Evolutionary conservation across 768 basidiomycete genomes (phyloP).

Genomic region (Plicaturopsis crispa): DNA sequence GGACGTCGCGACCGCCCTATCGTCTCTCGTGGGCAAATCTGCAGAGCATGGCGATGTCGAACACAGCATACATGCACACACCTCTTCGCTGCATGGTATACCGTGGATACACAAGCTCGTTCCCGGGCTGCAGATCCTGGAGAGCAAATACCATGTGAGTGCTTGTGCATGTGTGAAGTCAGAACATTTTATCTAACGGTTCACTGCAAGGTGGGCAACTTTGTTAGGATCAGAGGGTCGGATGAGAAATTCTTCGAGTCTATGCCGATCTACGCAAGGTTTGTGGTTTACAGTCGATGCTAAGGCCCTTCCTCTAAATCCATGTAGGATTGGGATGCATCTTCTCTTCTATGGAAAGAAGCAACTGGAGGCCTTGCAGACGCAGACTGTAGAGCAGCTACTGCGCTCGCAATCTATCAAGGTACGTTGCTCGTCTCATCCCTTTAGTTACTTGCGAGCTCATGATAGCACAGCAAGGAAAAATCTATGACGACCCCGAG

Average conservation of each 20-base stretch:
- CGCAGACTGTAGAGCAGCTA: conserved; percentile 37
- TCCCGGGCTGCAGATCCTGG: conserved; percentile 49
- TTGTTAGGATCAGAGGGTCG: conserved; percentile 39
- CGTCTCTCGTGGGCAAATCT: conserved; percentile 29
- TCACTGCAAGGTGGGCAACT: too few relatives aligned
- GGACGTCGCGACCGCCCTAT: conserved; percentile 23
- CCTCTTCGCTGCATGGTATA: conserved; percentile 20
- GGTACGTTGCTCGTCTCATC: conserved; percentile 16
- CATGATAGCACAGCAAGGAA: conserved; percentile 34
- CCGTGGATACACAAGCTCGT: conserved; percentile 39
- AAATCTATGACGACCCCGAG: conserved; percentile 45
- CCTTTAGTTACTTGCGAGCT: background rate
- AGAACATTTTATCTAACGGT: too few relatives aligned
- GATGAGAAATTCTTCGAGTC: conserved; percentile 56
- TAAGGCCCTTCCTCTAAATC: conserved; percentile 2
- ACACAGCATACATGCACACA: conserved; percentile 7
- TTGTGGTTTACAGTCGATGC: conserved; percentile 9
- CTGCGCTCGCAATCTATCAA: conserved; percentile 49
- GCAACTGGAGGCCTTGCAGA: conserved; percentile 42
- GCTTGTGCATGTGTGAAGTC: too few relatives aligned
- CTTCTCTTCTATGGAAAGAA: conserved; percentile 57
- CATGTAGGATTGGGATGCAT: conserved; percentile 59
- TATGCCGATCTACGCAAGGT: conserved; percentile 66
- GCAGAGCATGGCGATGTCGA: conserved; percentile 15
- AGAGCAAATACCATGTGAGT: conserved; percentile 41